These are phyloP conservation scores for Vachellia pachyceras DNA, from an alignment of 306 rosid genomes.

Conservation along the genomic window DNA sequence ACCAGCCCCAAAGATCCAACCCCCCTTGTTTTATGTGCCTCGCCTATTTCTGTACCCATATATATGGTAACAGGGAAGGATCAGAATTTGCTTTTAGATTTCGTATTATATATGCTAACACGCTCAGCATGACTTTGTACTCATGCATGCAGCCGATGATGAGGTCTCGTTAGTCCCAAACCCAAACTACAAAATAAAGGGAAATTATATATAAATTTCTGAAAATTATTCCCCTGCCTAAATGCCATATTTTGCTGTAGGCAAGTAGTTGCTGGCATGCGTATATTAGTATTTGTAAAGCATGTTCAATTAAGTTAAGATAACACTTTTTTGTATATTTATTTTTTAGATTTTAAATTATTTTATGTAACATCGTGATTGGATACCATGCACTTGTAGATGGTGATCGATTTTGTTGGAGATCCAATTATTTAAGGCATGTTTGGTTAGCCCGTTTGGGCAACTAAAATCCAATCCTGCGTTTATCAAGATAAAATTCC, in stretches of 20 bases:
- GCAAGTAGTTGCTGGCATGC: background rate
- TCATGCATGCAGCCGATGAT: background rate
- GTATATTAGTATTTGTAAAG: too few species aligned
- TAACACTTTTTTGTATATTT: too few species aligned
- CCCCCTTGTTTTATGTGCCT: slow-evolving; percentile 1
- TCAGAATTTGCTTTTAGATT: background rate
- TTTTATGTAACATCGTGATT: too few species aligned
- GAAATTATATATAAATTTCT: background rate
- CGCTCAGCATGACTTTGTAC: slow-evolving; percentile 18
- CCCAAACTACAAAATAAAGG: background rate
- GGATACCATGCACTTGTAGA: too few species aligned
- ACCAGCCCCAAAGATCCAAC: background rate
- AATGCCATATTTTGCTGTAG: background rate
- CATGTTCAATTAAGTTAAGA: too few species aligned
- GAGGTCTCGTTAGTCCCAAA: slow-evolving; percentile 14
- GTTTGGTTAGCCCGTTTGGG: too few species aligned
- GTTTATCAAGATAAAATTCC: too few species aligned
- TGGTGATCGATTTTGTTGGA: background rate
- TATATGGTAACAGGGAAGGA: background rate
- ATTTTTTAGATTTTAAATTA: too few species aligned
- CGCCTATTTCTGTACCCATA: background rate
- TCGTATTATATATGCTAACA: background rate
- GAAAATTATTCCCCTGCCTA: background rate
- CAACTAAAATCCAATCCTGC: too few species aligned
- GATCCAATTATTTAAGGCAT: slow-evolving; percentile 21